Evolutionary conservation across 352 stramenopile genomes (phyloP).

Genomic region (Pythium phragmitis): DNA sequence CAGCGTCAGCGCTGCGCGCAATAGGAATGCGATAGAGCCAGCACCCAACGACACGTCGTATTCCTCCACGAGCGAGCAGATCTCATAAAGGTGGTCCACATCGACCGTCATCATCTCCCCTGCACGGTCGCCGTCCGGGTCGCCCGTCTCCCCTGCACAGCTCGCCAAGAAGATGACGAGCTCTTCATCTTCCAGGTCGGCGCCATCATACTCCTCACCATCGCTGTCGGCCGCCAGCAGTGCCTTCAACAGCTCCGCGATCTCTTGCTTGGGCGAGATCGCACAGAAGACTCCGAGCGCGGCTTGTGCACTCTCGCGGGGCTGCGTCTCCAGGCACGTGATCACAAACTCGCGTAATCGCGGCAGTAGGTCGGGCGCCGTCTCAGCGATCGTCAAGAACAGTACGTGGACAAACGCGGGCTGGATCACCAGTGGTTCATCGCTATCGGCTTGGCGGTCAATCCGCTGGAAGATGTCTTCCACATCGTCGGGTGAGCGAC

Average conservation of each 20-base stretch:
- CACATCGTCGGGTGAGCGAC: slow-evolving; percentile 2
- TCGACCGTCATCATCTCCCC: slow-evolving; percentile 3
- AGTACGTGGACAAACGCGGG: slow-evolving; percentile 53
- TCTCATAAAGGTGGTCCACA: slow-evolving; percentile 11
- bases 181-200: slow-evolving; percentile 58
- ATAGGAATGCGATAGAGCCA: slow-evolving; percentile 22
- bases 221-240: slow-evolving; percentile 35
- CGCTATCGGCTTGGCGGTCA: slow-evolving; percentile 35
- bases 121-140: background rate
- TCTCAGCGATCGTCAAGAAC: slow-evolving; percentile 37
- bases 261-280: slow-evolving; percentile 31
- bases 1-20: slow-evolving; percentile 14
- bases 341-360: slow-evolving; percentile 50
- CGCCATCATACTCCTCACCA: slow-evolving; percentile 36
- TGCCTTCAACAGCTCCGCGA: slow-evolving; percentile 39
- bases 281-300: slow-evolving; percentile 62
- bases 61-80: slow-evolving; percentile 14
- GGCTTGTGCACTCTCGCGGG: slow-evolving; percentile 38
- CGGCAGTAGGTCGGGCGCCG: slow-evolving; percentile 29
- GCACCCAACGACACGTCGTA: slow-evolving; percentile 13
- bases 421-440: slow-evolving; percentile 31
- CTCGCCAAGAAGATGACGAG: slow-evolving; percentile 65
- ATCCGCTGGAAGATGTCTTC: slow-evolving; percentile 30
- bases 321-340: slow-evolving; percentile 38
- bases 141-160: slow-evolving; percentile 22